Conservation (phyloP, 2,329 filamentous ascomycete genomes). For the Paraconiothyrium sp. region DNA sequence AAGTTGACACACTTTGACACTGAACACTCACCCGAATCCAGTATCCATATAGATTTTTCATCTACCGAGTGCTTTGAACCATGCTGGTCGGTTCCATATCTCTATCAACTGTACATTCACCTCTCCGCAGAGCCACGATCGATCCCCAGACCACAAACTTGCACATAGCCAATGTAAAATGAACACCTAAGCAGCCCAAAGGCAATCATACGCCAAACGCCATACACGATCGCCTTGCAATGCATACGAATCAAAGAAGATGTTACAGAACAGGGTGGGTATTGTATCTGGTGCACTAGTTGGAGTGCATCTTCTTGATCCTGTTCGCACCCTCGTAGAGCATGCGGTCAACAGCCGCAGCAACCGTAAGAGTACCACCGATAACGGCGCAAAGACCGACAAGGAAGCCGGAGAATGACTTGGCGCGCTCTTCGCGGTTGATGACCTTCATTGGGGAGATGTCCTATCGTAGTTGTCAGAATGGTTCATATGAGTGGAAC, state of each 20-base stretch:
- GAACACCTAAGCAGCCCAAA: not conserved
- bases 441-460: slow-evolving; percentile 99
- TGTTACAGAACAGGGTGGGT: not conserved
- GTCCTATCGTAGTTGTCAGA: slow-evolving; percentile 68
- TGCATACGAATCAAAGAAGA: slow-evolving; percentile 9
- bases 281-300: slow-evolving; percentile 47
- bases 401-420: slow-evolving; percentile 91
- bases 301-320: slow-evolving; percentile 84
- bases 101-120: not conserved
- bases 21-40: not conserved
- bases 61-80: not conserved
- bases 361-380: slow-evolving; percentile 93
- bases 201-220: slow-evolving; percentile 6
- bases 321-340: slow-evolving; percentile 87
- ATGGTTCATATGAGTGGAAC: not conserved
- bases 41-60: not conserved
- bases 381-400: slow-evolving; percentile 95
- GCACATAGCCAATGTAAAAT: slow-evolving; percentile 2
- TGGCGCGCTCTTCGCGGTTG: slow-evolving; percentile 89
- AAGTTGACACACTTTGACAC: too few species aligned
- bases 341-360: slow-evolving; percentile 89
- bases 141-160: not conserved
- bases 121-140: not conserved
- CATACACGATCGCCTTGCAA: slow-evolving; percentile 12
- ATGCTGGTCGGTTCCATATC: not conserved